Evolutionary conservation across 345 rosid species (phyloP).

Genomic region (Boechera divaricarpa): DNA sequence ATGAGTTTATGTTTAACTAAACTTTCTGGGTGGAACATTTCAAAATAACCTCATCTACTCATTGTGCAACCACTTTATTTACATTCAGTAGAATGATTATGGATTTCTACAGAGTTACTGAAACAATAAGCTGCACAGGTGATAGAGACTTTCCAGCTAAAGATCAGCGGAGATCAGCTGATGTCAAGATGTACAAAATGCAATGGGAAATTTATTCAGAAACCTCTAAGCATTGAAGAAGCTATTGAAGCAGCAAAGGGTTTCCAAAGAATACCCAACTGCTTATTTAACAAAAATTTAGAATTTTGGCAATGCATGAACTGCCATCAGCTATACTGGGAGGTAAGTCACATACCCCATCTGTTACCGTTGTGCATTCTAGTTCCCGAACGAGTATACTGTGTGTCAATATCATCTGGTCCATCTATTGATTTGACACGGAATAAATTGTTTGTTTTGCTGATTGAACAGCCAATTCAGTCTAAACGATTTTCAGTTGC

Average conservation of each 20-base stretch:
- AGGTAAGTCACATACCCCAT: slow-evolving; percentile 53
- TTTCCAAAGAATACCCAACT: slow-evolving; percentile 85
- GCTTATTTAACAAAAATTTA: slow-evolving; percentile 81
- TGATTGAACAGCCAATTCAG: neutral
- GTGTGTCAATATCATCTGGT: slow-evolving; percentile 8
- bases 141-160: slow-evolving; percentile 69
- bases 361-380: slow-evolving; percentile 6
- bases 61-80: slow-evolving; percentile 6
- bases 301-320: slow-evolving; percentile 99
- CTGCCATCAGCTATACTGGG: slow-evolving; percentile 97
- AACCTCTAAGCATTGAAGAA: slow-evolving; percentile 77
- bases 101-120: slow-evolving; percentile 18
- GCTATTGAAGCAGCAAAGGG: slow-evolving; percentile 95
- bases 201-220: slow-evolving; percentile 90
- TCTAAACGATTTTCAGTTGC: neutral
- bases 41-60: neutral
- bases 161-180: slow-evolving; percentile 72
- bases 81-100: neutral
- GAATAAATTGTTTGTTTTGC: neutral
- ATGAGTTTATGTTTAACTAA: neutral
- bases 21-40: neutral
- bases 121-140: slow-evolving; percentile 54
- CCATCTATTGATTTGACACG: neutral
- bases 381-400: neutral
- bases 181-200: slow-evolving; percentile 98